phyloP scores from a whole-genome alignment of 768 basidiomycete species.

The Trichaptum fuscoviolaceum region DNA sequence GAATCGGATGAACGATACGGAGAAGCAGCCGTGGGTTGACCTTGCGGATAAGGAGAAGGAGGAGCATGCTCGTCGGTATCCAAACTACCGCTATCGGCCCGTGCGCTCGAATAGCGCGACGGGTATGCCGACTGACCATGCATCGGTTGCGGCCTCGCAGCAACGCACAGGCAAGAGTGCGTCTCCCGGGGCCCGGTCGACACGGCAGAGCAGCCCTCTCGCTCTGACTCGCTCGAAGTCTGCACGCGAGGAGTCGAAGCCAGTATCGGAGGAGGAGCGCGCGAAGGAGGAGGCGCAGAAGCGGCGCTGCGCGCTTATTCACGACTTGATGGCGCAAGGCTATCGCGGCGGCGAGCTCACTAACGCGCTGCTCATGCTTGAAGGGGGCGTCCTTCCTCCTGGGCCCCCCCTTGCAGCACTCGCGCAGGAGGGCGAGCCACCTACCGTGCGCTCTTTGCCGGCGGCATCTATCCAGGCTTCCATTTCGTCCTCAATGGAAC shows the following conservation, averaged over 20 bases:
- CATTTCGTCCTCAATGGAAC: neutral
- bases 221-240: neutral
- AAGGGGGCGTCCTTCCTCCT: neutral
- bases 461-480: neutral
- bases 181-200: neutral
- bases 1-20: slow-evolving; percentile 47
- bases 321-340: neutral
- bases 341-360: neutral
- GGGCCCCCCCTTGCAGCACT: neutral
- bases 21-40: slow-evolving; percentile 43
- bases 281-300: neutral
- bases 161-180: neutral
- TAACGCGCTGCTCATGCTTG: neutral
- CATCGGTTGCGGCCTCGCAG: neutral
- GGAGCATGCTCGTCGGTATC: slow-evolving; percentile 52
- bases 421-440: neutral
- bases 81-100: slow-evolving; percentile 61
- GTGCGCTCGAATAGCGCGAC: neutral
- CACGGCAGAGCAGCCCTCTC: too few species aligned
- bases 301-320: neutral
- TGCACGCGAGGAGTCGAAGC: neutral
- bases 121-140: neutral
- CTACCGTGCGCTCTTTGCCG: neutral
- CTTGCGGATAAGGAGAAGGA: slow-evolving; percentile 52
- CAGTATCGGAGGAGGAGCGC: neutral